Base-by-base conservation (phyloP, 2,329 filamentous ascomycete genomes). In the Rhexocercosporidium sp. region DNA sequence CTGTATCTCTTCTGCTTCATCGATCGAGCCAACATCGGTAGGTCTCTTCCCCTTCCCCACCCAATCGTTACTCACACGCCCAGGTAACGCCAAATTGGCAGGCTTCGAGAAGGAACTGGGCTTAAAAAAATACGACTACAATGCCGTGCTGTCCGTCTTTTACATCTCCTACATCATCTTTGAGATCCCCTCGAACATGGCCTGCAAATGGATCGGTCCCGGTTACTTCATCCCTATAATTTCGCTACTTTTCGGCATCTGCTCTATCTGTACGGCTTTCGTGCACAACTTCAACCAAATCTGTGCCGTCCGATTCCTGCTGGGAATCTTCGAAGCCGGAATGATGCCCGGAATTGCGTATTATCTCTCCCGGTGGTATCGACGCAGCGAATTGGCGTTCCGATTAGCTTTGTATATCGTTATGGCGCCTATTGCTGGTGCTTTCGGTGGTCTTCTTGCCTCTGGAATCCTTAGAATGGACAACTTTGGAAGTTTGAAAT, bases 1-100 rank as follows among this genome's bases (percentile, higher is more conserved):
- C 79, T 92, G 3, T 92, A 92, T 72, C 82, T 92, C 0, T 92
- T 92, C 73, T 92, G 89, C 78, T 92, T 92, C 78, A 91, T 92
- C 70, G 90, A 92, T 72, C 84, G 90, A n/a, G 88, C 90, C 27
- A 92, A 92, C 69, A 90, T 93, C 44, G 90, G 89, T 89, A 74
- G 74, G 80, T 54, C 7, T n/a, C 39, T 25, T n/a, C 70, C 5
- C 59, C 49, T 6, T 3, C 34, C 8, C 39, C 20, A 27, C 7
- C 25, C 8, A 29, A 8, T 8, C 25, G 5, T 34, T 34, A 16
- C 51, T 69, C 4, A 65, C 63, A 37, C 20, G 1, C 51, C n/a
- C 44, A 90, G 88, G 89, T n/a, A 92, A 92, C 76, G 90, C 89
- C 1, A 85, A 84, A 69, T 80, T 92, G 20, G 89, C 89, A 3